Conservation (phyloP, 2,329 filamentous ascomycete genomes). For the Monilinia fructicola region DNA sequence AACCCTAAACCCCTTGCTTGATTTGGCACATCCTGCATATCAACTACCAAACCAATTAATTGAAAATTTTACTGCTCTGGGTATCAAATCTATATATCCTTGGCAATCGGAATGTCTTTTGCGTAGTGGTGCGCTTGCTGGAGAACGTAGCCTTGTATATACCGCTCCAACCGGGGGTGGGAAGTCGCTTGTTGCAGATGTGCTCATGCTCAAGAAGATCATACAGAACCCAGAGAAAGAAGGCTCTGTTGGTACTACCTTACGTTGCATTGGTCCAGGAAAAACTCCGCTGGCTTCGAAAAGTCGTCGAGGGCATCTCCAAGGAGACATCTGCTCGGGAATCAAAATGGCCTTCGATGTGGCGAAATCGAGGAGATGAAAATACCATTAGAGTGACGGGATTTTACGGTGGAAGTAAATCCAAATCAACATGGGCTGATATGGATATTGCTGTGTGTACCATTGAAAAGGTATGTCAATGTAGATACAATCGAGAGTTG, state of each 20-base stretch:
- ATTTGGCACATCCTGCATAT: conserved; percentile 63
- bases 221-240: conserved; percentile 62
- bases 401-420: conserved; percentile 72
- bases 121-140: conserved; percentile 63
- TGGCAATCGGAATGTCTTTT: conserved; percentile 77
- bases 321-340: conserved; percentile 33
- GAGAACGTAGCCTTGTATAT: conserved; percentile 72
- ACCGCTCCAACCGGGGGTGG: conserved; percentile 76
- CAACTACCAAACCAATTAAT: conserved; percentile 60
- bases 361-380: conserved; percentile 56
- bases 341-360: conserved; percentile 44
- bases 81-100: conserved; percentile 72
- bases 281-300: conserved; percentile 72
- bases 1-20: conserved; percentile 55
- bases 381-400: conserved; percentile 65
- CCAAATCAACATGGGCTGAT: conserved; percentile 66
- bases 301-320: conserved; percentile 59
- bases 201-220: conserved; percentile 71
- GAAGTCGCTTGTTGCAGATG: conserved; percentile 71
- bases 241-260: conserved; percentile 70
- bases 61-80: conserved; percentile 62
- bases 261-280: conserved; percentile 80
- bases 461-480: conserved; percentile 64
- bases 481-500: background rate
- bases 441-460: conserved; percentile 79